phyloP scores from a whole-genome alignment of 1,139 yeast genomes.

The Pichia sp. region DNA sequence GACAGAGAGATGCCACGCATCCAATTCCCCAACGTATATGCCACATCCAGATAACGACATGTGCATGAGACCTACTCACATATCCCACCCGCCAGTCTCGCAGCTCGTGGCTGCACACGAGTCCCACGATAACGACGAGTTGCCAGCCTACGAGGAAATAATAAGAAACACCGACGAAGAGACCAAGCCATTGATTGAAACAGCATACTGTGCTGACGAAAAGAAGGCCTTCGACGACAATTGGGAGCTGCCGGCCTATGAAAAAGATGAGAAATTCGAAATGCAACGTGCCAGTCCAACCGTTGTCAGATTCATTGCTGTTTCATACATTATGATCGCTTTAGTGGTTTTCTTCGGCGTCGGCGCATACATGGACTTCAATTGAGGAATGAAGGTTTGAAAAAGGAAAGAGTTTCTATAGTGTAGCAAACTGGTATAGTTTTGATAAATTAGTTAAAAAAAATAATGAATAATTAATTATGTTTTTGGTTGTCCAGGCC shows the following conservation, averaged over 20 bases:
- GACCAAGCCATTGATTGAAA: neutral
- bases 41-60: neutral
- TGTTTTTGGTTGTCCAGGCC: neutral
- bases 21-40: neutral
- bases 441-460: no score
- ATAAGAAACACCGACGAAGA: neutral
- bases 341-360: no score
- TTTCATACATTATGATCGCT: neutral
- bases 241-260: neutral
- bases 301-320: neutral
- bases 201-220: neutral
- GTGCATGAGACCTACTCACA: constrained; percentile 5
- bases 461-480: no score
- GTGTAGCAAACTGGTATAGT: no score
- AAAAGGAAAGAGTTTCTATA: no score
- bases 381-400: no score
- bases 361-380: no score
- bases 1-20: no score
- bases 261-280: neutral
- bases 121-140: constrained; percentile 2
- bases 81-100: neutral
- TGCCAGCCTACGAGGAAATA: constrained; percentile 1
- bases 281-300: neutral
- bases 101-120: constrained; percentile 1
- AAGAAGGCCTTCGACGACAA: neutral